Base-by-base conservation (phyloP, 257 asterid species). In the Hygrophila difformis region DNA sequence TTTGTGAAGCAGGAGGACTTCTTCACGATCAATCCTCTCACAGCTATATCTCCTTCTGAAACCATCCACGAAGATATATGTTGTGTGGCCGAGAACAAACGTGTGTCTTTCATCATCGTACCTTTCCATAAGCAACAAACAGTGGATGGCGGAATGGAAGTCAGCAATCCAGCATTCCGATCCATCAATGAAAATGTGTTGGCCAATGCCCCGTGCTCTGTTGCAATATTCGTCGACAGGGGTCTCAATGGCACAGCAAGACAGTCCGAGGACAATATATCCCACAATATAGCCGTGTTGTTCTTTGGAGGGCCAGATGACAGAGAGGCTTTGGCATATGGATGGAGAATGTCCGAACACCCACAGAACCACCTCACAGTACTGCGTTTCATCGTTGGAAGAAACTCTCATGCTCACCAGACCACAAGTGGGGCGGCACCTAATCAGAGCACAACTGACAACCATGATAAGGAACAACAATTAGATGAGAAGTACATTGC, bases 81-180 rank as follows among this genome's bases (percentile, higher is more conserved):
- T 59, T 62, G 57, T 21, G 74, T 91, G 15, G 94, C 95, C 0
- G 93, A 82, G 71, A 97, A 91, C 42, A 86, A 91, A 12, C 76
- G 93, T 0, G 85, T 67, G 0, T 84, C 94, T 0, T 36, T 91
- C 7, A 55, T 91, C 2, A 73, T 91, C 42, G 23, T 91, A 47
- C 99, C 97, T 1, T 91, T 86, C 39, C 97, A 91, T 59, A 91
- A 86, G 18, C 96, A 91, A 17, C 99, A 91, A 45, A 83, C 97
- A 0, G 99, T 91, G 2, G 99, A 86, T 22, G 99, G 99, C 0
- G 96, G 93, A 4, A 81, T 91, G 93, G 97, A 86, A 47, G 65
- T 84, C 0, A 69, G 81, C 0, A 82, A 91, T 53, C 85, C 97
- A 0, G 79, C 89, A 0, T 86, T 57, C 45, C 76, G 84, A 1